Conservation (phyloP, 2,329 filamentous ascomycete genomes). For the Thielaviopsis punctulata region DNA sequence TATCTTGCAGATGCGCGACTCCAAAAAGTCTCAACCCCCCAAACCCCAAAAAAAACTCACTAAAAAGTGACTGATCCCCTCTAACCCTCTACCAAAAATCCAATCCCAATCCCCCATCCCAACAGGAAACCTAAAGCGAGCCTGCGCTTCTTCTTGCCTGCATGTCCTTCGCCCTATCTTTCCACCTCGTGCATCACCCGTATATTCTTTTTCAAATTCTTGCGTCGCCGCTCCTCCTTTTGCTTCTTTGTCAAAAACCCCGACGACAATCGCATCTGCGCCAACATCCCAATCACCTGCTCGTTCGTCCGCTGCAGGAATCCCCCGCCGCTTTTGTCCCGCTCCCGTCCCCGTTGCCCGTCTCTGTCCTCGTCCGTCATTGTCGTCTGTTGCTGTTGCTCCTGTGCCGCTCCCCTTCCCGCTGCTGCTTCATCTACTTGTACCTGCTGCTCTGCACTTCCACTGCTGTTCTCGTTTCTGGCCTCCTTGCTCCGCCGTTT, state of each 20-base stretch:
- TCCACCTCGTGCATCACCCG: constrained; percentile 19
- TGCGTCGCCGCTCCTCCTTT: constrained; percentile 20
- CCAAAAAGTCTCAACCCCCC: too few species aligned
- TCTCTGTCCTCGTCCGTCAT: background rate
- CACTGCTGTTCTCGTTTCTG: background rate
- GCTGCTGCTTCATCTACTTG: background rate
- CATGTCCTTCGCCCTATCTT: background rate
- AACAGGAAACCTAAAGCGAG: background rate
- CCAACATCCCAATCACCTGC: constrained; percentile 6
- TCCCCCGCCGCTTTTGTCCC: background rate
- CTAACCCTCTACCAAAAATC: too few species aligned
- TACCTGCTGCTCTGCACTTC: background rate
- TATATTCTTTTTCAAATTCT: constrained; percentile 22
- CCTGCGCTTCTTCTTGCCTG: background rate
- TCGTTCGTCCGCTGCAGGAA: constrained; percentile 6
- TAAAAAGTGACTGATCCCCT: background rate
- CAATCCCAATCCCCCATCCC: too few species aligned
- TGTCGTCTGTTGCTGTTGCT: background rate
- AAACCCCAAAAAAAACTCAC: too few species aligned
- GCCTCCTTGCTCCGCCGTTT: background rate
- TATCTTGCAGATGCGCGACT: too few species aligned
- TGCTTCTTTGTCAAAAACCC: constrained; percentile 9
- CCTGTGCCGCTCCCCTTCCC: background rate
- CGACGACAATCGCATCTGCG: constrained; percentile 4
- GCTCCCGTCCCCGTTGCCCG: background rate